Conservation (phyloP, 352 stramenopile species). For the Detonula confervacea region DNA sequence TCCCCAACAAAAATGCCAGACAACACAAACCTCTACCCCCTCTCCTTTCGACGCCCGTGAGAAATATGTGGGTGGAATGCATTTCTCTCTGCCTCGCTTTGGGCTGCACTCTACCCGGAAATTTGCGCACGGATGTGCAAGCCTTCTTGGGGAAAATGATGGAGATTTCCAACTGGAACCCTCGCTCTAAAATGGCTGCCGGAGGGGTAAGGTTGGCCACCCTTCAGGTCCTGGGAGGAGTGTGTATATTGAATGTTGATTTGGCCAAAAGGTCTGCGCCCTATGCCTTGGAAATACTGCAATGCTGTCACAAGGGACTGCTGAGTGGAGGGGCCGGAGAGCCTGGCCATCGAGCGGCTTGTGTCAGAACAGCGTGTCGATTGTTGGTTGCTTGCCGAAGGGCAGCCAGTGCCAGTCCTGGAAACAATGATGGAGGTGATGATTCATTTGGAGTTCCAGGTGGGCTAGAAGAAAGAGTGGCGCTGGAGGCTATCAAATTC, state of each 20-base stretch:
- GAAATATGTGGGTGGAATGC: constrained; percentile 81
- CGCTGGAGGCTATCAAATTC: constrained; percentile 76
- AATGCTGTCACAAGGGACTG: constrained; percentile 73
- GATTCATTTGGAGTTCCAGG: constrained; percentile 62
- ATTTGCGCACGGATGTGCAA: constrained; percentile 72
- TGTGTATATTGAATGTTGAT: constrained; percentile 61
- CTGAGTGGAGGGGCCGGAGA: constrained; percentile 77
- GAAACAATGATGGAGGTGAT: constrained; percentile 3
- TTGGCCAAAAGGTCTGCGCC: constrained; percentile 62
- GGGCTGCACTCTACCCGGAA: constrained; percentile 70
- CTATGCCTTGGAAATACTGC: constrained; percentile 76
- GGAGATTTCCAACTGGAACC: constrained; percentile 75
- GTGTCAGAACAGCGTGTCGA: constrained; percentile 63
- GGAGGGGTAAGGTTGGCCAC: constrained; percentile 77
- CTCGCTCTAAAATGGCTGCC: constrained; percentile 65
- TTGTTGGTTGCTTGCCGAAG: constrained; percentile 69
- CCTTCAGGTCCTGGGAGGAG: constrained; percentile 66
- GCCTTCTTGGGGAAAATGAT: constrained; percentile 79
- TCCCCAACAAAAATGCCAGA: constrained; percentile 42
- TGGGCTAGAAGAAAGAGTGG: constrained; percentile 74
- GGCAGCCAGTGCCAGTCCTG: constrained; percentile 22
- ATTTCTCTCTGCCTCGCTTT: constrained; percentile 78
- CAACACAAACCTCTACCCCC: constrained; percentile 63
- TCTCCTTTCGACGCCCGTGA: constrained; percentile 73
- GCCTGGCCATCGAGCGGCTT: constrained; percentile 71